phyloP scores from a whole-genome alignment of 2,329 filamentous ascomycete species.

The Fusarium sp. region DNA sequence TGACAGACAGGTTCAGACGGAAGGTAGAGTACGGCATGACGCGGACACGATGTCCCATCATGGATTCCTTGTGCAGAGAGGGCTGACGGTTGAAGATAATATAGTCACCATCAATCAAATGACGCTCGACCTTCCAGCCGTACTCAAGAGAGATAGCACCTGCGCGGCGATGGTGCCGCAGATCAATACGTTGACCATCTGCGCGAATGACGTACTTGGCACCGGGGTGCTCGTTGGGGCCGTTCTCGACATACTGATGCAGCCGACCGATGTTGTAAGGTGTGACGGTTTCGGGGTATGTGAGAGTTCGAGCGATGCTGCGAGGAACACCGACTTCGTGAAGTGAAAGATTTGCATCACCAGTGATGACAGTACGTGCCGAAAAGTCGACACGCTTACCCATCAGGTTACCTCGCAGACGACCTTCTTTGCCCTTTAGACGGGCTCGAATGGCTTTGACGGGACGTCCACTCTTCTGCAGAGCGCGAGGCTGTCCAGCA shows the following conservation, averaged over 20 bases:
- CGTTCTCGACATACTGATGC: constrained; percentile 89
- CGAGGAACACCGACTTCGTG: constrained; percentile 97
- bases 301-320: constrained; percentile 91
- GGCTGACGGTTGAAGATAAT: constrained; percentile 99
- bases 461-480: constrained; percentile 96
- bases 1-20: constrained; percentile 95
- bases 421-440: constrained; percentile 98
- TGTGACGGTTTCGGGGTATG: constrained; percentile 97
- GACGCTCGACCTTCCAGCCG: constrained; percentile 98
- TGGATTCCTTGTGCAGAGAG: constrained; percentile 98
- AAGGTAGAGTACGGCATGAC: constrained; percentile 99
- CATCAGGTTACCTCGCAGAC: constrained; percentile 98
- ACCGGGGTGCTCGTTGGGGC: constrained; percentile 93
- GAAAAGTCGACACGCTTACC: constrained; percentile 99
- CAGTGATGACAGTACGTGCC: constrained; percentile 98
- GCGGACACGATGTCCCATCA: constrained; percentile 98
- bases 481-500: constrained; percentile 90
- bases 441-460: constrained; percentile 97
- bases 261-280: constrained; percentile 97
- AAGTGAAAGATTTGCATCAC: constrained; percentile 94
- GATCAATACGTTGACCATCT: constrained; percentile 92
- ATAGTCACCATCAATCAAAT: constrained; percentile 94
- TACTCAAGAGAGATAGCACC: constrained; percentile 90
- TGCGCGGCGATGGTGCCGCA: constrained; percentile 91
- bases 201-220: constrained; percentile 96